A percentile compares a stretch with the other conserved stretches of the same genome.
Conservation (phyloP, 2,329 filamentous ascomycete species). For the Fusarium gaditjirri region DNA sequence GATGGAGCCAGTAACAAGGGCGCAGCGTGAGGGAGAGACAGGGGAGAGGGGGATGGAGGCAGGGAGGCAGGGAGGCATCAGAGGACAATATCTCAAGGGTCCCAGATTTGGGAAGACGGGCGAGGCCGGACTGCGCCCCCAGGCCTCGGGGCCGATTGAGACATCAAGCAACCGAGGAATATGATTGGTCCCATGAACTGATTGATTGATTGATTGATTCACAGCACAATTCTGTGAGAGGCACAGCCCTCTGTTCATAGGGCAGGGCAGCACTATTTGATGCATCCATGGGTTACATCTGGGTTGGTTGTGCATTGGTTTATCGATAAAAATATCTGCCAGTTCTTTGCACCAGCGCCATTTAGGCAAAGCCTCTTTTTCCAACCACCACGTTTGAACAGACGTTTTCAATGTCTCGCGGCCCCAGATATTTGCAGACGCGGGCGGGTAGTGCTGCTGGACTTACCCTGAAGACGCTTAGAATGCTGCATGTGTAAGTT, state of each 20-base stretch:
- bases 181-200: constrained; percentile 33
- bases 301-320: constrained; percentile 8
- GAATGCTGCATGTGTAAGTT: constrained; percentile 27
- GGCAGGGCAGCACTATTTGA: constrained; percentile 12
- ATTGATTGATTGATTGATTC: not conserved
- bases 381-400: constrained; percentile 23
- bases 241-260: constrained; percentile 32
- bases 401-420: constrained; percentile 19
- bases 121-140: constrained; percentile 41
- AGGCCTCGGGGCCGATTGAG: constrained; percentile 41
- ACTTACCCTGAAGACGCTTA: constrained; percentile 26
- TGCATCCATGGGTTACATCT: constrained; percentile 25
- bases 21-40: constrained; percentile 15
- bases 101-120: constrained; percentile 26
- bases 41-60: not conserved
- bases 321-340: constrained; percentile 43
- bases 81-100: not conserved
- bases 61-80: not conserved
- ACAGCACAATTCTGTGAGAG: constrained; percentile 8
- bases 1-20: constrained; percentile 24
- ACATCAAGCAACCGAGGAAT: constrained; percentile 29
- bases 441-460: constrained; percentile 8
- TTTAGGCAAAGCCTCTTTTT: constrained; percentile 23
- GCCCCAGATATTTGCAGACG: constrained; percentile 23
- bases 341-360: constrained; percentile 30